Conservation (phyloP, 2,329 filamentous ascomycete genomes). For the Apiospora marii region DNA sequence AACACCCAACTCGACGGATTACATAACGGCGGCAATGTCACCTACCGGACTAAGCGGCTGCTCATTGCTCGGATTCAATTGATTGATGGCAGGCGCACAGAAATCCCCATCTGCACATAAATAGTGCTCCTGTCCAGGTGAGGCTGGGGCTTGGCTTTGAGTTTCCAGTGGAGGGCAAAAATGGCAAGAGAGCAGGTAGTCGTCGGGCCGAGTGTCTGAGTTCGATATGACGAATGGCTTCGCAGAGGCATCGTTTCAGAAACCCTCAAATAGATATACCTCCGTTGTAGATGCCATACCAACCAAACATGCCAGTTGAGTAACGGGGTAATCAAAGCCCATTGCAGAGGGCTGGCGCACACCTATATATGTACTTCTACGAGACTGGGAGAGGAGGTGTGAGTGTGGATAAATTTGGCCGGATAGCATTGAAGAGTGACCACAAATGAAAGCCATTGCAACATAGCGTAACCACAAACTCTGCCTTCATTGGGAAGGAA, state of each 20-base stretch:
- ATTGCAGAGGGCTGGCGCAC: not conserved
- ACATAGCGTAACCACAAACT: slow-evolving; percentile 18
- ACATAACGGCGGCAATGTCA: slow-evolving; percentile 1
- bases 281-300: not conserved
- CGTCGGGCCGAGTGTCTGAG: slow-evolving; percentile 14
- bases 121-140: not conserved
- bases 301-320: not conserved
- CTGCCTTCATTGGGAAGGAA: not conserved
- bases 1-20: not conserved
- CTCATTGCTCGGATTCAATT: slow-evolving; percentile 11
- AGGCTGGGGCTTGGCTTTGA: slow-evolving; percentile 18
- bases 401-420: not conserved
- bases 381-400: too few relatives aligned
- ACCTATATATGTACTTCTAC: not conserved
- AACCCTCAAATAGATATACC: not conserved
- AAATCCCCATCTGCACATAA: slow-evolving; percentile 11
- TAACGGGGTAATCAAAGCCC: not conserved
- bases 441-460: not conserved
- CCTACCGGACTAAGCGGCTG: slow-evolving; percentile 15
- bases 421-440: slow-evolving; percentile 3
- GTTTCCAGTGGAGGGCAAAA: not conserved
- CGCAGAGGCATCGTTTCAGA: not conserved
- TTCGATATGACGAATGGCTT: not conserved
- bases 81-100: slow-evolving; percentile 11
- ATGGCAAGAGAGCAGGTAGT: not conserved